Evolutionary conservation across 192 early-diverging fungal genomes (phyloP).

Genomic region (Backusella mclennaniae): DNA sequence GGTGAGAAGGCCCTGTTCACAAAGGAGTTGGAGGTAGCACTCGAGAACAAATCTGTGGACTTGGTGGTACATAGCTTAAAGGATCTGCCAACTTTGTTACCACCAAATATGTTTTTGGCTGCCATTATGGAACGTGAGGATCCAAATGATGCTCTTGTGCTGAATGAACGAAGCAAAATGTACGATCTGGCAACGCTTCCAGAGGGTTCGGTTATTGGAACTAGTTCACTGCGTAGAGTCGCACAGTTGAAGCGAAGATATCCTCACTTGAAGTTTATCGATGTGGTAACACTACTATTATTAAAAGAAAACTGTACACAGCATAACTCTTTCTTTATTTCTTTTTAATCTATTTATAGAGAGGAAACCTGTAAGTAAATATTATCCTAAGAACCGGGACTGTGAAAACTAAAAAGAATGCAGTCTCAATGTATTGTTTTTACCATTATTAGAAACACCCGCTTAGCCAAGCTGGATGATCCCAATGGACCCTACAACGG

Average conservation of each 20-base stretch:
- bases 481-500: conserved; percentile 65
- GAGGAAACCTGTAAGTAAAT: conserved; percentile 37
- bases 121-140: conserved; percentile 85
- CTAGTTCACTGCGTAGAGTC: conserved; percentile 80
- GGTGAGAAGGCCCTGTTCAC: conserved; percentile 90
- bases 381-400: not conserved
- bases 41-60: conserved; percentile 63
- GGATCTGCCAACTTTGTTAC: conserved; percentile 86
- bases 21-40: conserved; percentile 82
- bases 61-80: conserved; percentile 95
- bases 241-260: conserved; percentile 80
- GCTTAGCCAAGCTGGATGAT: conserved; percentile 84
- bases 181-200: conserved; percentile 67
- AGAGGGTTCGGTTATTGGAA: conserved; percentile 75
- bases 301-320: not conserved
- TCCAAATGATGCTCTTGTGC: conserved; percentile 83
- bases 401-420: too few species aligned
- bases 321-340: not conserved
- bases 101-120: conserved; percentile 76
- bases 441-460: conserved; percentile 62
- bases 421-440: not conserved
- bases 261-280: conserved; percentile 73
- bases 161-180: conserved; percentile 22
- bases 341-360: not conserved
- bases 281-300: conserved; percentile 53